Conservation (phyloP, 2,329 filamentous ascomycete species). For the Graphilbum ipis-grandicollis region DNA sequence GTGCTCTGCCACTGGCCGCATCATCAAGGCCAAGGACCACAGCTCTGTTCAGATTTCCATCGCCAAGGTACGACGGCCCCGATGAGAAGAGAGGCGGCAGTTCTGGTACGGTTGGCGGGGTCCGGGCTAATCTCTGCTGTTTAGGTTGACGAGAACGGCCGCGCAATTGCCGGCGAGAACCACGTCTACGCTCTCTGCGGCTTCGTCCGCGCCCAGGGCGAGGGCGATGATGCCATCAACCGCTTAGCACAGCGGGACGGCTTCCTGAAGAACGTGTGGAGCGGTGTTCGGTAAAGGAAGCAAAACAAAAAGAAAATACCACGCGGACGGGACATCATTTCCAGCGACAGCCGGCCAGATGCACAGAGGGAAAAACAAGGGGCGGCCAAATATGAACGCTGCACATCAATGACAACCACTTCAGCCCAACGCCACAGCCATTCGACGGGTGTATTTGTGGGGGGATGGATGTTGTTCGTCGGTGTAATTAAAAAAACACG, state of each 20-base stretch:
- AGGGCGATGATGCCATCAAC: conserved; percentile 95
- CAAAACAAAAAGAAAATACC: no score
- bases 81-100: no score
- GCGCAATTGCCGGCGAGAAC: conserved; percentile 85
- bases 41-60: conserved; percentile 93
- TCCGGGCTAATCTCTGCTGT: not conserved
- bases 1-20: conserved; percentile 97
- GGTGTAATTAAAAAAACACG: no score
- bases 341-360: no score
- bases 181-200: conserved; percentile 94
- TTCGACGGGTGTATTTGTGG: no score
- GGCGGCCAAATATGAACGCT: no score
- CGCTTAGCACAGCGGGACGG: conserved; percentile 89
- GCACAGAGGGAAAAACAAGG: no score
- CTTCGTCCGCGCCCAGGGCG: conserved; percentile 94
- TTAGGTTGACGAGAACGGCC: conserved; percentile 86
- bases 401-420: no score
- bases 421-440: no score
- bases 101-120: no score
- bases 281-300: conserved; percentile 46
- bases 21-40: conserved; percentile 99
- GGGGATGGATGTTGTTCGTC: no score
- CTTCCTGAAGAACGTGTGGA: conserved; percentile 95
- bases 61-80: conserved; percentile 58
- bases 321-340: no score